These are phyloP conservation scores for Mycena capillaripes DNA, from an alignment of 768 basidiomycete genomes.

Conservation along the genomic window DNA sequence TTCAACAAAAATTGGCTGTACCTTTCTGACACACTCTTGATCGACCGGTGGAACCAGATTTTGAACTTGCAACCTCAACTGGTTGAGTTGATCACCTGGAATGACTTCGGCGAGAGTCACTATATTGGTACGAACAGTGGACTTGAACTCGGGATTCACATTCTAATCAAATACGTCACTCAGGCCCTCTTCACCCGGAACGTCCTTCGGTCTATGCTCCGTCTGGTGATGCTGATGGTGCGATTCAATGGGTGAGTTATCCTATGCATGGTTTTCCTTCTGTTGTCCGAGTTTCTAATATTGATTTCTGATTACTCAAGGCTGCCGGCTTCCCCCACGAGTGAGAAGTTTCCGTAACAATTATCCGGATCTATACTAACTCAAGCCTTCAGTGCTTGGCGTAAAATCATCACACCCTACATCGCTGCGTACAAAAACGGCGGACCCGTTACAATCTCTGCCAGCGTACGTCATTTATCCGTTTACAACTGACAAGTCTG, in stretches of 20 bases:
- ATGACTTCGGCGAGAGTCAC: slow-evolving; percentile 4
- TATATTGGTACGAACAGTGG: background rate
- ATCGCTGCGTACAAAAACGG: background rate
- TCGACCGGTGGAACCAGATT: slow-evolving; percentile 4
- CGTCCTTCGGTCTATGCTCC: background rate
- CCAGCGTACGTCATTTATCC: background rate
- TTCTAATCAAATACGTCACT: background rate
- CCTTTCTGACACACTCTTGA: slow-evolving; percentile 2
- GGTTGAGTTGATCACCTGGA: background rate
- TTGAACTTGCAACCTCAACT: slow-evolving; percentile 5
- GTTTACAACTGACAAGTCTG: background rate
- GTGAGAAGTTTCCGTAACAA: background rate
- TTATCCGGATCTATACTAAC: background rate
- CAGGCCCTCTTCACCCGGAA: background rate
- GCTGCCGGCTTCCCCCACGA: slow-evolving; percentile 1
- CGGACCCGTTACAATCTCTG: background rate
- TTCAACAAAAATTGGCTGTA: background rate
- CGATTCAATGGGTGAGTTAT: background rate
- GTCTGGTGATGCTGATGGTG: background rate
- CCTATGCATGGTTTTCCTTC: background rate
- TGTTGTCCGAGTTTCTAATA: too few species aligned
- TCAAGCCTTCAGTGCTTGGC: background rate
- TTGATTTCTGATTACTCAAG: background rate
- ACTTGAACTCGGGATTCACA: background rate
- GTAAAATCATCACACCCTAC: background rate